phyloP scores from a whole-genome alignment of 2,329 filamentous ascomycete species.

The Penicillium verrucosum region DNA sequence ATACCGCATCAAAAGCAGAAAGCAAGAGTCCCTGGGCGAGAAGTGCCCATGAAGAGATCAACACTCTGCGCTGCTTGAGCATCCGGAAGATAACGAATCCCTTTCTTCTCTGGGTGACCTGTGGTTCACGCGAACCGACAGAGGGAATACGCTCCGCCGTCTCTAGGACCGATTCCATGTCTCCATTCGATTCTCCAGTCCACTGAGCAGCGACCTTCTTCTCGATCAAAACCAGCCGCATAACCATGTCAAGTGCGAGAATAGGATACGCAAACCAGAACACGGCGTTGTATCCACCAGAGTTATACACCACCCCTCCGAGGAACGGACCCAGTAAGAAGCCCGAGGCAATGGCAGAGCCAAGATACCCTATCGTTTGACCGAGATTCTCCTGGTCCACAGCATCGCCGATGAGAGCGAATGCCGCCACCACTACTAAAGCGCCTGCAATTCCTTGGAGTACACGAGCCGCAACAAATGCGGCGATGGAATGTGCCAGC shows the following conservation, averaged over 20 bases:
- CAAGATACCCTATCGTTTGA: constrained; percentile 58
- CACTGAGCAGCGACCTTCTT: constrained; percentile 53
- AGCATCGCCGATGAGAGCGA: constrained; percentile 59
- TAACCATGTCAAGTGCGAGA: constrained; percentile 56
- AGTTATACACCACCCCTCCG: constrained; percentile 60
- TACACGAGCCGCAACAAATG: constrained; percentile 52
- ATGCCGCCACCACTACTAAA: constrained; percentile 59
- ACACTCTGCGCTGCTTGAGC: constrained; percentile 47
- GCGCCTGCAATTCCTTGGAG: constrained; percentile 58
- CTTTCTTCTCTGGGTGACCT: not conserved
- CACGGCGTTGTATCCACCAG: constrained; percentile 57
- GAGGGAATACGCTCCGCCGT: not conserved
- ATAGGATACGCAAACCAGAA: constrained; percentile 57
- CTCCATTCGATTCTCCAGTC: not conserved
- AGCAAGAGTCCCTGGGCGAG: constrained; percentile 50
- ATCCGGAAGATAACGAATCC: constrained; percentile 21
- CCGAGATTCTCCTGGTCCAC: constrained; percentile 57
- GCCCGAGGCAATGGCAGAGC: constrained; percentile 57
- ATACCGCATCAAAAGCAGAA: constrained; percentile 51
- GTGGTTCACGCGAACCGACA: not conserved
- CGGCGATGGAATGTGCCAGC: constrained; percentile 47
- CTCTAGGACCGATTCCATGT: constrained; percentile 28
- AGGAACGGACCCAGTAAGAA: constrained; percentile 56
- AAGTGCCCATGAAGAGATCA: constrained; percentile 56
- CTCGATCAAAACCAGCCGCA: constrained; percentile 61